A percentile compares a stretch with the other conserved stretches of the same genome.
Conservation (phyloP, 306 rosid genomes). For the Cucumis cinereus region DNA sequence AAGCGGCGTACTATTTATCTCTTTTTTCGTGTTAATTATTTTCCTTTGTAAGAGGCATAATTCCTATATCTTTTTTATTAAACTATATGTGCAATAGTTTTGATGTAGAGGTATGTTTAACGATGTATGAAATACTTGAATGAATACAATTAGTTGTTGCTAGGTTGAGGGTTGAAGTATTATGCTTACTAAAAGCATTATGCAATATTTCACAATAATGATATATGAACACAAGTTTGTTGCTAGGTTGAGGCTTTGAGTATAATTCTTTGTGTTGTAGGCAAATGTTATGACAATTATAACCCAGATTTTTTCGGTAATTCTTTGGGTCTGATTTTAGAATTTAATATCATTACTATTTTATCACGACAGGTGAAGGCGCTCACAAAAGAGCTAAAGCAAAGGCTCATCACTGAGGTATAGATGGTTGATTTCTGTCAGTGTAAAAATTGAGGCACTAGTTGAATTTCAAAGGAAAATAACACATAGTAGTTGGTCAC, state of each 20-base stretch:
- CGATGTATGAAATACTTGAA: no score
- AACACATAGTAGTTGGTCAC: slow-evolving; percentile 21
- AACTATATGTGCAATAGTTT: neutral
- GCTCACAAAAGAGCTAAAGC: slow-evolving; percentile 44
- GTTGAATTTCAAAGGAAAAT: slow-evolving; percentile 34
- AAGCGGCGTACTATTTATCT: neutral
- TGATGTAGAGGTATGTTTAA: no score
- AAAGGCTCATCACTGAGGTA: slow-evolving; percentile 59
- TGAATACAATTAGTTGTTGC: no score
- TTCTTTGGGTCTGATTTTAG: neutral
- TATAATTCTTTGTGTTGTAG: no score
- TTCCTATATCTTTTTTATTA: neutral
- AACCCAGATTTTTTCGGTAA: no score
- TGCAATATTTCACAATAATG: no score
- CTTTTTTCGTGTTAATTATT: neutral
- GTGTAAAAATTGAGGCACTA: slow-evolving; percentile 8
- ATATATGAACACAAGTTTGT: no score
- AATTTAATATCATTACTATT: neutral
- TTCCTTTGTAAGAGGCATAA: neutral
- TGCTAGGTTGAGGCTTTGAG: no score
- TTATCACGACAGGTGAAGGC: slow-evolving; percentile 58
- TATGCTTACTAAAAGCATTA: no score
- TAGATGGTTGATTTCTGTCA: slow-evolving; percentile 3
- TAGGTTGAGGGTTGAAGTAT: no score
- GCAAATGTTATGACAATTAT: no score